Evolutionary conservation across 2,329 filamentous ascomycete species (phyloP).

Genomic region (Phialophora macrospora): DNA sequence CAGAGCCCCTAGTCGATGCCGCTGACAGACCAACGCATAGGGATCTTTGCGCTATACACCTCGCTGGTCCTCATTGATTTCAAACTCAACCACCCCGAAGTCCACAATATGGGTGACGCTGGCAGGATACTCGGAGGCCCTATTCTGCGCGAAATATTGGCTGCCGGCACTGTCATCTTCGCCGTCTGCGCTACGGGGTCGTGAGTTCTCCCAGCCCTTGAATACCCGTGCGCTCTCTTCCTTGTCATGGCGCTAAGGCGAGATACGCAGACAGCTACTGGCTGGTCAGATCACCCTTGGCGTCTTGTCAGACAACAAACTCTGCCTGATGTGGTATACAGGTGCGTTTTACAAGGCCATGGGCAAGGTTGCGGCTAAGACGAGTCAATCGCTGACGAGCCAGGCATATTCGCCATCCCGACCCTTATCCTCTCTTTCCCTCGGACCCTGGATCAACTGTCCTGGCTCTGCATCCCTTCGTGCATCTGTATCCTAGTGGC

Average conservation of each 20-base stretch:
- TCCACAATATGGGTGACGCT: slow-evolving; percentile 64
- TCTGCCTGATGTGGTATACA: slow-evolving; percentile 58
- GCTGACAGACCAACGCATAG: slow-evolving; percentile 15
- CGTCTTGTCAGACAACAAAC: slow-evolving; percentile 52
- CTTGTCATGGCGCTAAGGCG: background rate
- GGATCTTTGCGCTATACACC: slow-evolving; percentile 57
- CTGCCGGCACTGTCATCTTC: slow-evolving; percentile 58
- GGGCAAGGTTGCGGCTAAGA: background rate
- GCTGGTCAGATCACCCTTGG: slow-evolving; percentile 58
- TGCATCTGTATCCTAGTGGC: slow-evolving; percentile 57
- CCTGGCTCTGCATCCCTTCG: slow-evolving; percentile 54
- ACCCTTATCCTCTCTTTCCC: slow-evolving; percentile 56
- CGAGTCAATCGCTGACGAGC: background rate
- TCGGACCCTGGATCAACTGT: slow-evolving; percentile 56
- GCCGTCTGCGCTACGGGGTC: slow-evolving; percentile 58
- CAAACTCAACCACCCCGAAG: slow-evolving; percentile 59
- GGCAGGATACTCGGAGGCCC: slow-evolving; percentile 60
- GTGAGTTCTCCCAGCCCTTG: background rate
- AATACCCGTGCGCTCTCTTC: background rate
- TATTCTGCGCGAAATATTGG: slow-evolving; percentile 57
- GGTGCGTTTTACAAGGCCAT: slow-evolving; percentile 38
- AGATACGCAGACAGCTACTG: slow-evolving; percentile 50
- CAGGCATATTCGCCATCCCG: slow-evolving; percentile 54
- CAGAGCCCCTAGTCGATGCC: background rate
- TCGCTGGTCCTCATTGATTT: slow-evolving; percentile 58